Evolutionary conservation across 140 eudicot species (phyloP).

Genomic region (Cichorium intybus): DNA sequence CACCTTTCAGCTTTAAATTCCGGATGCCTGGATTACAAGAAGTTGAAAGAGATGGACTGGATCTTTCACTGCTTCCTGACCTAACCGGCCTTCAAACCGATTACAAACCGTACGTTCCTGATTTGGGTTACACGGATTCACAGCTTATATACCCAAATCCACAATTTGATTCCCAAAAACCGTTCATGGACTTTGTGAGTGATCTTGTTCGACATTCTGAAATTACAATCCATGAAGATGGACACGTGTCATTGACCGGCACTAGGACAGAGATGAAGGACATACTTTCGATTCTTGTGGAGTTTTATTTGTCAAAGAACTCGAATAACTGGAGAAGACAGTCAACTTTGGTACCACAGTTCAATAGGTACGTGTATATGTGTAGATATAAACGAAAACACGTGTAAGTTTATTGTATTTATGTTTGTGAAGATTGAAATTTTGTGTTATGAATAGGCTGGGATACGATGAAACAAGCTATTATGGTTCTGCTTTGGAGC

Average conservation of each 20-base stretch:
- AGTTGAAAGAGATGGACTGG: constrained; percentile 37
- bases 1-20: constrained; percentile 48
- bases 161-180: constrained; percentile 32
- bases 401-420: background rate
- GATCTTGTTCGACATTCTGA: constrained; percentile 39
- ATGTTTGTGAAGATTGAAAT: background rate
- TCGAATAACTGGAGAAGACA: constrained; percentile 45
- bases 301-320: constrained; percentile 45
- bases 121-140: constrained; percentile 26
- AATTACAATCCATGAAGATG: constrained; percentile 37
- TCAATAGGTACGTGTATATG: constrained; percentile 49
- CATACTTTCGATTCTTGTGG: constrained; percentile 53
- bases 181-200: constrained; percentile 33
- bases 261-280: constrained; percentile 54
- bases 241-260: constrained; percentile 23
- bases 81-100: constrained; percentile 42
- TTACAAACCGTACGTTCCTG: constrained; percentile 13
- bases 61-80: constrained; percentile 38
- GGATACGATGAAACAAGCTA: constrained; percentile 37
- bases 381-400: background rate
- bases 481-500: constrained; percentile 38
- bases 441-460: constrained; percentile 44
- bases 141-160: constrained; percentile 46
- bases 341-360: constrained; percentile 63
- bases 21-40: constrained; percentile 43